Conservation (phyloP, 176 grass and related monocot species). For the Carex scoparia region DNA sequence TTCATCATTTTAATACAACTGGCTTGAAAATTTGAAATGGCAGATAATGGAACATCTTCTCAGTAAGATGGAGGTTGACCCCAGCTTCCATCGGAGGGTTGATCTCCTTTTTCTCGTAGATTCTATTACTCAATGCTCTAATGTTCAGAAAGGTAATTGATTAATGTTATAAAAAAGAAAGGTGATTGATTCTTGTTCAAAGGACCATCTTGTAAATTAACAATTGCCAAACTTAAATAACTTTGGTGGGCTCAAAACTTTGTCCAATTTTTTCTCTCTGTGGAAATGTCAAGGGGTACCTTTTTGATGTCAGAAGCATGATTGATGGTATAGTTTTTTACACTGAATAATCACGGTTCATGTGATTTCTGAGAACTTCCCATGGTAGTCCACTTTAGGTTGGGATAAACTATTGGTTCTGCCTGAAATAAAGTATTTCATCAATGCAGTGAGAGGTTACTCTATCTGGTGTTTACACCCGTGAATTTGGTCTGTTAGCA, state of each 20-base stretch:
- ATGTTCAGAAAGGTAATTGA: conserved; percentile 75
- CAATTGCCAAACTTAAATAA: not conserved
- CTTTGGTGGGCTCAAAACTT: not conserved
- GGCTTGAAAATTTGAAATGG: conserved; percentile 23
- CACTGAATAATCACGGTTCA: not conserved
- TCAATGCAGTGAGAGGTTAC: conserved; percentile 26
- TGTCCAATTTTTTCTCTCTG: not conserved
- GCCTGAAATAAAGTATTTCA: conserved; percentile 29
- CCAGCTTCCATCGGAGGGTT: conserved; percentile 80
- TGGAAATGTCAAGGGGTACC: not conserved
- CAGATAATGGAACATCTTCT: conserved; percentile 95
- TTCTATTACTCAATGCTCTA: conserved; percentile 90
- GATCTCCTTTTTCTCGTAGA: conserved; percentile 96
- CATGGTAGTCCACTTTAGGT: conserved; percentile 22
- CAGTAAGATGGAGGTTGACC: conserved; percentile 70
- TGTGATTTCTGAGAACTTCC: not conserved
- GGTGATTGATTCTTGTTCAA: not conserved
- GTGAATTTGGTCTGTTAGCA: conserved; percentile 33
- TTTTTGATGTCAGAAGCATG: conserved; percentile 1
- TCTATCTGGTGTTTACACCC: conserved; percentile 11
- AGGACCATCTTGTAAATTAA: conserved; percentile 5
- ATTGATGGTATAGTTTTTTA: conserved; percentile 6
- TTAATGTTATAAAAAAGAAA: not conserved
- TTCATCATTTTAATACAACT: not conserved
- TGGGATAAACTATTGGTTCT: conserved; percentile 13